Evolutionary conservation across 2,329 filamentous ascomycete genomes (phyloP), one percentile per base, ranked within the genome.

Genomic region (Monilinia fructicola): DNA sequence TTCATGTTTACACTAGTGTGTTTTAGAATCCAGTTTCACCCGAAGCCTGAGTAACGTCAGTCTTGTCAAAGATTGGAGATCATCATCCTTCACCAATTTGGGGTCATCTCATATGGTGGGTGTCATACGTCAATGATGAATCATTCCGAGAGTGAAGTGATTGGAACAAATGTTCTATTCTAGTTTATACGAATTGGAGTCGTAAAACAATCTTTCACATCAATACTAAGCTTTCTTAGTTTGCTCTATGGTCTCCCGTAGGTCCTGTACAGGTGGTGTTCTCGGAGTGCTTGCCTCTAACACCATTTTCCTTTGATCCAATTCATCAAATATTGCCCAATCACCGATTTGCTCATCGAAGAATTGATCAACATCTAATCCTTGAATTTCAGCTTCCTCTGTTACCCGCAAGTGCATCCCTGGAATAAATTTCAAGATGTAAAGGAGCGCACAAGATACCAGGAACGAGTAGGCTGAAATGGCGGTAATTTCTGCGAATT

Each of bases 391-490:
- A 10, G 81, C 83, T 65, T 86, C 83, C 65, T 86, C 83, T 1
- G 77, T 81, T 0, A 81, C 82, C 23, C 85, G 78, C 2, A 87
- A 76, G 67, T 85, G 82, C 67, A 85, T 78, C 0, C 84, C 84
- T 0, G 85, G 85, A 48, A 87, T 86, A 68, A 79, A 82, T 73
- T 85, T 84, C 72, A 87, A 81, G 68, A 85, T 75, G 67, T 85
- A 83, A 0, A 87, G 79, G 31, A 87, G 75, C 21, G 82, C 72
- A 68, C 81, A 82, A 0, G 82, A 84, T 11, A 86, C 77, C 35
- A 80, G 71, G 69, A 87, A 87, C 0, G 83, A 83, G 78, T 84
- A 87, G 0, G 78, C 76, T 0, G 84, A 82, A 68, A 84, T 85
- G 0, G 84, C 83, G 1, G 79, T 78, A n/a, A 84, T 83, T 56